Conservation (phyloP, 345 rosid species). For the Boechera retrofracta region DNA sequence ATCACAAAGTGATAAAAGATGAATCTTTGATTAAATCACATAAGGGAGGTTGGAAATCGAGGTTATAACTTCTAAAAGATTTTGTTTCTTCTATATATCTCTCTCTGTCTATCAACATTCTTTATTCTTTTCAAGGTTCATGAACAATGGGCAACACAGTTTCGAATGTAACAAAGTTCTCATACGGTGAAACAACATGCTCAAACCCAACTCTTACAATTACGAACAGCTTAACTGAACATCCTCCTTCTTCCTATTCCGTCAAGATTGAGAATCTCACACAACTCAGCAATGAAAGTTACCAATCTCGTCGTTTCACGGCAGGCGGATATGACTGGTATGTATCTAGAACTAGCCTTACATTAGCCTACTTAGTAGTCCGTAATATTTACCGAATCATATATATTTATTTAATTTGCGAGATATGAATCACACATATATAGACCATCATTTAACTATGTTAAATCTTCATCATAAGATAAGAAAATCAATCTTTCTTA, state of each 20-base stretch:
- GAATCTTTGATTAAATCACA: background rate
- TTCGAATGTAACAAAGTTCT: background rate
- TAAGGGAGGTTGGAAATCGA: background rate
- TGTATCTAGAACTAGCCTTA: background rate
- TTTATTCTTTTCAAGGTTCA: too few relatives aligned
- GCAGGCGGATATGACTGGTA: background rate
- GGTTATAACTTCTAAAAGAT: too few relatives aligned
- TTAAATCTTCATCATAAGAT: background rate
- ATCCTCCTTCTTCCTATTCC: background rate
- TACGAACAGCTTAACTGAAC: background rate
- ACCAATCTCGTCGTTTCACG: background rate
- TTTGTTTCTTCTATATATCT: too few relatives aligned
- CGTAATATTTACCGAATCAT: too few relatives aligned
- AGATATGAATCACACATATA: background rate
- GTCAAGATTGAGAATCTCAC: constrained; percentile 2
- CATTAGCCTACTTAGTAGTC: too few relatives aligned
- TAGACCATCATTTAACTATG: background rate
- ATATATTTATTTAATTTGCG: too few relatives aligned
- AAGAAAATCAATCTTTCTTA: background rate
- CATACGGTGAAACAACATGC: background rate
- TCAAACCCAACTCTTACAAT: background rate
- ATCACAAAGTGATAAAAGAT: background rate
- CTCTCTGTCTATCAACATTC: too few relatives aligned
- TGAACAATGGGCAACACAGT: background rate
- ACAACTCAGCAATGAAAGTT: background rate